phyloP scores from a whole-genome alignment of 352 stramenopile genomes.

The Phytophthora lateralis region DNA sequence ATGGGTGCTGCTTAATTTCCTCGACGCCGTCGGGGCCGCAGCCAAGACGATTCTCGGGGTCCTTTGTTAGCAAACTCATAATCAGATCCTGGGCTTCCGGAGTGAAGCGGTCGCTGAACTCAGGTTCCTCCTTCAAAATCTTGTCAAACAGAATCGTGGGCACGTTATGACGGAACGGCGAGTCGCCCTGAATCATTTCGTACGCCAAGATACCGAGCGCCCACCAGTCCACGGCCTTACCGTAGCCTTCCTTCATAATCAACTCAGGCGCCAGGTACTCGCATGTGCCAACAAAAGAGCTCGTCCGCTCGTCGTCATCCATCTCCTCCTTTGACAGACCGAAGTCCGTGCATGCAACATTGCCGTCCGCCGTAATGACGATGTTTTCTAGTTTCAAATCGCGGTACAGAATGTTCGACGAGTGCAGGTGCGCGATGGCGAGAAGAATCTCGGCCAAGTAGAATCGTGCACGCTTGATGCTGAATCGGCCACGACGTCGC shows the following conservation, averaged over 20 bases:
- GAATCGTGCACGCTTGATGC: constrained; percentile 72
- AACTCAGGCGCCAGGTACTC: constrained; percentile 78
- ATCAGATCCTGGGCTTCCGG: constrained; percentile 72
- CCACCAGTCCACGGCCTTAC: constrained; percentile 79
- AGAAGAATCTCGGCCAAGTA: constrained; percentile 74
- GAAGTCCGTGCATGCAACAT: constrained; percentile 77
- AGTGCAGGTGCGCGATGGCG: constrained; percentile 66
- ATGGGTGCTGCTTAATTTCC: constrained; percentile 74
- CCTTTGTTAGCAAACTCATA: constrained; percentile 59
- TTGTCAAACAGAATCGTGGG: constrained; percentile 78
- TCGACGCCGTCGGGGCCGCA: constrained; percentile 66
- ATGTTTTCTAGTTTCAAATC: constrained; percentile 83
- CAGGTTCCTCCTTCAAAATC: constrained; percentile 75
- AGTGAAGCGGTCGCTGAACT: constrained; percentile 75
- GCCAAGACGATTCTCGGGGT: constrained; percentile 54
- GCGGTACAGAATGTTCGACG: constrained; percentile 72
- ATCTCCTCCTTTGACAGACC: constrained; percentile 79
- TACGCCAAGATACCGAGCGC: constrained; percentile 76
- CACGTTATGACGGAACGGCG: constrained; percentile 71
- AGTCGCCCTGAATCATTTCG: constrained; percentile 80
- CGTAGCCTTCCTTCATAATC: constrained; percentile 74
- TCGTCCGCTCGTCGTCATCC: constrained; percentile 69
- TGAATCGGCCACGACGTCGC: constrained; percentile 66
- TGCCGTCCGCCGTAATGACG: constrained; percentile 71
- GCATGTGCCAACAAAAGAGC: constrained; percentile 75